Percentiles rank a stretch among this genome's conserved stretches.
Conservation (phyloP, 2,329 filamentous ascomycete genomes). For the Clonostachys sp. region DNA sequence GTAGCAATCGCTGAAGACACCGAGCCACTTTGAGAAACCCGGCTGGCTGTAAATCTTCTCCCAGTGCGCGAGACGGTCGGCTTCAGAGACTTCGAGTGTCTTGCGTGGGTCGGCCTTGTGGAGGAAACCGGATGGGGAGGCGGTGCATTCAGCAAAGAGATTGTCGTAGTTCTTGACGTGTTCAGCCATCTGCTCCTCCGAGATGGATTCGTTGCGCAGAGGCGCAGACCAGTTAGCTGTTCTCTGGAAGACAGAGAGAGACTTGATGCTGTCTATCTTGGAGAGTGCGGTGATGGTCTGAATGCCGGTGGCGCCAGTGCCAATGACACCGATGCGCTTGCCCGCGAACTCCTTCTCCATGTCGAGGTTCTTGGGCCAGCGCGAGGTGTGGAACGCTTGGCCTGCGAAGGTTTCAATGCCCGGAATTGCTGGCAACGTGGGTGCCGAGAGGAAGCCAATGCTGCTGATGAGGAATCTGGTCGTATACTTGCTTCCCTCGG, state of each 20-base stretch:
- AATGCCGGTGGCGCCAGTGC: slow-evolving; percentile 60
- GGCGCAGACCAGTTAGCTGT: no score
- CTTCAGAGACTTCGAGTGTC: no score
- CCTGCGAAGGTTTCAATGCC: slow-evolving; percentile 15
- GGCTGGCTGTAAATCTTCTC: no score
- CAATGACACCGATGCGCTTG: slow-evolving; percentile 60
- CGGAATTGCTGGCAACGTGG: slow-evolving; percentile 22
- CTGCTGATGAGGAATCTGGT: slow-evolving; percentile 29
- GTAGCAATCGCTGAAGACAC: slow-evolving; percentile 39
- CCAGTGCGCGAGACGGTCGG: no score
- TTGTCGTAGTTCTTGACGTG: no score
- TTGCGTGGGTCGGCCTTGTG: no score
- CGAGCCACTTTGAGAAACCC: slow-evolving; percentile 21
- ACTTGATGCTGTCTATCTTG: not conserved
- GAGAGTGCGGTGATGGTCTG: slow-evolving; percentile 24
- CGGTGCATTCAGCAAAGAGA: no score
- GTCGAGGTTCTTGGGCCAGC: not conserved
- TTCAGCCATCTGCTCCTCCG: no score
- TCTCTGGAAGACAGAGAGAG: not conserved
- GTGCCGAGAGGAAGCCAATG: slow-evolving; percentile 33
- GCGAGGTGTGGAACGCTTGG: not conserved
- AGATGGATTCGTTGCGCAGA: no score
- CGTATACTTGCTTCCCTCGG: slow-evolving; percentile 20
- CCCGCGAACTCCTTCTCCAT: slow-evolving; percentile 34
- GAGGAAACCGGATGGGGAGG: no score